These are phyloP conservation scores for Bruguiera sexangula DNA, from an alignment of 345 rosid genomes.

Conservation along the genomic window DNA sequence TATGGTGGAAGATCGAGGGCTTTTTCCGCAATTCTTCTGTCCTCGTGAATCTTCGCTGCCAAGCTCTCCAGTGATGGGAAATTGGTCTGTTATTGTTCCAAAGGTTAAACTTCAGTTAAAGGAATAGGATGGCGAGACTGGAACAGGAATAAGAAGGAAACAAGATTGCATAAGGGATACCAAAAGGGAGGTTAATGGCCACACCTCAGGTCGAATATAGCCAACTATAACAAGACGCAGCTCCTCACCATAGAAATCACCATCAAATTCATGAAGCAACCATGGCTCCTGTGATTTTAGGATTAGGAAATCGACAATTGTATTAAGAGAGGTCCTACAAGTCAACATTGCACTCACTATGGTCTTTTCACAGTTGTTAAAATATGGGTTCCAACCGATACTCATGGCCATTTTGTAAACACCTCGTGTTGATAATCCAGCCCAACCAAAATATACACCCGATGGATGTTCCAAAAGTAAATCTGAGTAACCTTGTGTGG, in stretches of 20 bases:
- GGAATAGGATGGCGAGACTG: neutral
- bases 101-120: conserved; percentile 1
- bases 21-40: conserved; percentile 56
- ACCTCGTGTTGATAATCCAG: conserved; percentile 60
- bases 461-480: conserved; percentile 67
- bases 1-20: conserved; percentile 77
- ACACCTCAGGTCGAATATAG: conserved; percentile 88
- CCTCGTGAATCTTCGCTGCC: conserved; percentile 71
- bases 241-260: conserved; percentile 89
- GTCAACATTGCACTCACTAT: conserved; percentile 49
- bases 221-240: conserved; percentile 72
- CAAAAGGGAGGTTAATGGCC: neutral
- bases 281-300: conserved; percentile 69
- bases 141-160: neutral
- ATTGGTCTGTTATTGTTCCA: conserved; percentile 46
- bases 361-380: conserved; percentile 78
- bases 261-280: conserved; percentile 78
- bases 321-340: neutral
- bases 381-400: conserved; percentile 92
- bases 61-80: conserved; percentile 71
- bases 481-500: conserved; percentile 56
- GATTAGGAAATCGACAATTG: conserved; percentile 5
- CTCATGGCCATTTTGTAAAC: conserved; percentile 91
- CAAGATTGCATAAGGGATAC: neutral
- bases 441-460: conserved; percentile 98